These are phyloP conservation scores for Parachaetomium inaequale DNA, from an alignment of 495 filamentous ascomycete genomes.

Conservation along the genomic window DNA sequence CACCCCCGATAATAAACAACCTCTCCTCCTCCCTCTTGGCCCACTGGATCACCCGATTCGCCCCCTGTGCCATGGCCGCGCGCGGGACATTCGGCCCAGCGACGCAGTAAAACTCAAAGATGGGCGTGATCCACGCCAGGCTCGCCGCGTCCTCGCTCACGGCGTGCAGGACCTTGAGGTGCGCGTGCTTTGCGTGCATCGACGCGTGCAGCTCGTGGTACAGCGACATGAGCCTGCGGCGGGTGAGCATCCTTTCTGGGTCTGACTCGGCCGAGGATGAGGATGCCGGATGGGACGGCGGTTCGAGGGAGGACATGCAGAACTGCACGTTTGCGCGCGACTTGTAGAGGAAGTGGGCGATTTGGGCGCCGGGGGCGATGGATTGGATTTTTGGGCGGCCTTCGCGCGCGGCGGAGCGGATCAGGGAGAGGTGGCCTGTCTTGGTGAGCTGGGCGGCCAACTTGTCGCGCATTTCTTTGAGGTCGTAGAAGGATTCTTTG, in stretches of 20 bases:
- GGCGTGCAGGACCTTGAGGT: constrained; percentile 80
- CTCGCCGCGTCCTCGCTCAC: constrained; percentile 68
- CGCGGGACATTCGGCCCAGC: constrained; percentile 74
- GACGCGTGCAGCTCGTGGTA: constrained; percentile 82
- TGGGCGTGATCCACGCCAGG: constrained; percentile 83
- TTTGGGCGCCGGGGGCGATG: constrained; percentile 71
- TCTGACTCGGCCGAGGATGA: constrained; percentile 26
- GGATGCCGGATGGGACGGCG: constrained; percentile 46
- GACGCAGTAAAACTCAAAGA: constrained; percentile 92
- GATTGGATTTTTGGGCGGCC: constrained; percentile 66
- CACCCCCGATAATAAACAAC: constrained; percentile 91
- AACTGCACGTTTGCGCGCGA: constrained; percentile 92
- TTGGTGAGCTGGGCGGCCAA: constrained; percentile 73
- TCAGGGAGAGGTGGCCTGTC: constrained; percentile 68
- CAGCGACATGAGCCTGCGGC: constrained; percentile 73
- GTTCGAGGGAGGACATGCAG: constrained; percentile 77
- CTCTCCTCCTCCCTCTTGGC: constrained; percentile 85
- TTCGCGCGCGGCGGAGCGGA: constrained; percentile 65
- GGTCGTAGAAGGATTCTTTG: constrained; percentile 87
- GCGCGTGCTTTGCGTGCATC: constrained; percentile 74
- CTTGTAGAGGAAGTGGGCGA: constrained; percentile 94
- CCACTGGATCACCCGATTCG: constrained; percentile 85
- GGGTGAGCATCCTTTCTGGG: constrained; percentile 47
- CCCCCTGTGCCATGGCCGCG: constrained; percentile 76
- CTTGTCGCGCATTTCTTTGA: constrained; percentile 78